A percentile compares a stretch with the other conserved stretches of the same genome.
These are phyloP conservation scores for Fusarium temperatum DNA, from an alignment of 2,329 filamentous ascomycete genomes.

Conservation along the genomic window DNA sequence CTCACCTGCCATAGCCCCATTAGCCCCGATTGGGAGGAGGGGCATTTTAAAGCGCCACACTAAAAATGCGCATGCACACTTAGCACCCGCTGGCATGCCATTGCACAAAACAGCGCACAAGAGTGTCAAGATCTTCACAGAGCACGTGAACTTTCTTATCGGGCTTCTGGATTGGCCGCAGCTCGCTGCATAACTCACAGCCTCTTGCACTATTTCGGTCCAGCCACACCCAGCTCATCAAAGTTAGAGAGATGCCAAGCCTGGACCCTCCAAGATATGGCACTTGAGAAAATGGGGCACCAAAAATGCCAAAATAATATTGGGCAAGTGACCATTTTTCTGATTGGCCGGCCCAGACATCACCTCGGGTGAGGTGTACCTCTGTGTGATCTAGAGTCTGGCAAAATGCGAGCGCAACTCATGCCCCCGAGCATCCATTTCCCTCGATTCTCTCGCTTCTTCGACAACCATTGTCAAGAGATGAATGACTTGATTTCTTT, in stretches of 20 bases:
- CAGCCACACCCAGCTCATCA: constrained; percentile 41
- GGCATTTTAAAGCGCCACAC: constrained; percentile 41
- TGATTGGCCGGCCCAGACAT: constrained; percentile 51
- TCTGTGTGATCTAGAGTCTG: constrained; percentile 47
- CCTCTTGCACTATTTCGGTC: constrained; percentile 31
- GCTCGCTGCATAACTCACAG: constrained; percentile 23
- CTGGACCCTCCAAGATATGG: constrained; percentile 39
- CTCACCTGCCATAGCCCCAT: constrained; percentile 40
- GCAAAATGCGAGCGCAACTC: constrained; percentile 42
- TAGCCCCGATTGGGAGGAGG: constrained; percentile 36
- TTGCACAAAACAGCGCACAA: constrained; percentile 35
- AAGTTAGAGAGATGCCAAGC: constrained; percentile 34
- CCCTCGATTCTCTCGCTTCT: constrained; percentile 42
- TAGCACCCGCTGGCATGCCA: constrained; percentile 29
- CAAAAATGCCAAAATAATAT: constrained; percentile 48
- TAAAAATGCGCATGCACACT: constrained; percentile 27
- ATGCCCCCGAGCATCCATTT: constrained; percentile 44
- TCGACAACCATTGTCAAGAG: constrained; percentile 43
- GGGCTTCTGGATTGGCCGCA: not conserved
- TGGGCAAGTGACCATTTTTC: constrained; percentile 49
- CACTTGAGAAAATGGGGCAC: constrained; percentile 46
- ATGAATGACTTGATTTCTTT: constrained; percentile 46
- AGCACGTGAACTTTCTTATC: constrained; percentile 2
- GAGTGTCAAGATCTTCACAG: constrained; percentile 12
- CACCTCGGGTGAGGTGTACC: constrained; percentile 48